These are phyloP conservation scores for Gastrolobium bilobum DNA, from an alignment of 306 rosid species.

Conservation along the genomic window DNA sequence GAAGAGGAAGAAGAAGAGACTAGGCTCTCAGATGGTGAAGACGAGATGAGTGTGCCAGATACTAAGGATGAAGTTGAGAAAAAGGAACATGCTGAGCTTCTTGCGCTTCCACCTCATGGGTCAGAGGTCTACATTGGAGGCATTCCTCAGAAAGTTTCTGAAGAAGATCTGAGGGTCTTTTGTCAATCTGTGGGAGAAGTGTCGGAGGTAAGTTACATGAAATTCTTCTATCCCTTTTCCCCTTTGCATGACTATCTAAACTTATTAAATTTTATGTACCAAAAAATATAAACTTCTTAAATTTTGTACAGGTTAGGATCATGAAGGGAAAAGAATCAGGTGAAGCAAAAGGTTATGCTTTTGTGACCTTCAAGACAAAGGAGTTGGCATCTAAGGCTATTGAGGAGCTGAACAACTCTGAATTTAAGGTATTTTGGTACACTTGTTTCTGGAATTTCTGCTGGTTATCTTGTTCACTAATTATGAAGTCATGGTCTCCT, in stretches of 20 bases:
- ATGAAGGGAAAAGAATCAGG: constrained; percentile 71
- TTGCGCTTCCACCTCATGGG: constrained; percentile 85
- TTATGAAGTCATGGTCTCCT: constrained; percentile 27
- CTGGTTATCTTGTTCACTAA: constrained; percentile 7
- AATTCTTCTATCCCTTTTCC: constrained; percentile 18
- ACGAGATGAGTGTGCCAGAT: constrained; percentile 46
- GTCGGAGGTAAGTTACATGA: constrained; percentile 58
- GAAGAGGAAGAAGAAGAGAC: constrained; percentile 50
- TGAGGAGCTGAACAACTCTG: constrained; percentile 65
- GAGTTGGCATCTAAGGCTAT: constrained; percentile 78
- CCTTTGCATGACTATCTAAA: constrained; percentile 9
- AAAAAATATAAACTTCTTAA: constrained; percentile 3
- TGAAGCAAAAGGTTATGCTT: constrained; percentile 72
- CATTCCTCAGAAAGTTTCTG: constrained; percentile 65
- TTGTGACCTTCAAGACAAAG: constrained; percentile 75
- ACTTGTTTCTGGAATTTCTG: constrained; percentile 29
- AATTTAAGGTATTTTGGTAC: constrained; percentile 61
- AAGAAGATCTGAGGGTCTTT: constrained; percentile 69
- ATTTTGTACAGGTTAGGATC: constrained; percentile 66
- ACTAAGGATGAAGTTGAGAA: constrained; percentile 54
- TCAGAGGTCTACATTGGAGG: constrained; percentile 82
- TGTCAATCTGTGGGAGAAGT: constrained; percentile 81
- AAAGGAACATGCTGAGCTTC: constrained; percentile 72
- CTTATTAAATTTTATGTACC: constrained; percentile 28
- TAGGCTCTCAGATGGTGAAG: constrained; percentile 46